Evolutionary conservation across 192 early-diverging fungal species (phyloP).

Genomic region (Backusella parvicylindrica): DNA sequence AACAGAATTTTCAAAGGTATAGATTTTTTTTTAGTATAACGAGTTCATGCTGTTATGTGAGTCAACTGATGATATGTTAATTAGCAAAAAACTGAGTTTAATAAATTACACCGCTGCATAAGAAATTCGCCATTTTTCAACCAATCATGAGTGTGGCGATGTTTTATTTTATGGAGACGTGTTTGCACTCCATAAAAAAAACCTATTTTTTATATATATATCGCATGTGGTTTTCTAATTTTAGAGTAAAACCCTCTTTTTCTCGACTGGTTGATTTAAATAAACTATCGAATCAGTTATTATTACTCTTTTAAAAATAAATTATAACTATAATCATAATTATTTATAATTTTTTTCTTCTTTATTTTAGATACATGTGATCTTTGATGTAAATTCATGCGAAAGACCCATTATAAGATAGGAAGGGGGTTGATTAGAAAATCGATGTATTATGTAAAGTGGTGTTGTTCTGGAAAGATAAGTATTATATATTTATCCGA

Average conservation of each 20-base stretch:
- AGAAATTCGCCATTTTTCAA: not conserved
- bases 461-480: not conserved
- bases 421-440: not conserved
- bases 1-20: not conserved
- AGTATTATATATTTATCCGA: not conserved
- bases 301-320: not conserved
- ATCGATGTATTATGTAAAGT: not conserved
- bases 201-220: not conserved
- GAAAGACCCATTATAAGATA: not conserved
- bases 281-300: not conserved
- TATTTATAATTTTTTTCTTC: not conserved
- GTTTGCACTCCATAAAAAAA: not conserved
- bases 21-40: not conserved
- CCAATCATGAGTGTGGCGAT: not conserved
- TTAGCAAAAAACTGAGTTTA: constrained; percentile 4
- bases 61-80: not conserved
- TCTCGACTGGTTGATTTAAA: constrained; percentile 1
- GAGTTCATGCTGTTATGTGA: not conserved
- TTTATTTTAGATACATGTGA: not conserved
- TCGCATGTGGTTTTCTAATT: constrained; percentile 1
- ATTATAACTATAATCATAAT: not conserved
- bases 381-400: not conserved
- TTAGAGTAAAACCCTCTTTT: not conserved
- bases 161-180: not conserved
- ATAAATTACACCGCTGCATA: not conserved